Conservation (phyloP, 805 yeast genomes). For the Hyphopichia homilentoma region DNA sequence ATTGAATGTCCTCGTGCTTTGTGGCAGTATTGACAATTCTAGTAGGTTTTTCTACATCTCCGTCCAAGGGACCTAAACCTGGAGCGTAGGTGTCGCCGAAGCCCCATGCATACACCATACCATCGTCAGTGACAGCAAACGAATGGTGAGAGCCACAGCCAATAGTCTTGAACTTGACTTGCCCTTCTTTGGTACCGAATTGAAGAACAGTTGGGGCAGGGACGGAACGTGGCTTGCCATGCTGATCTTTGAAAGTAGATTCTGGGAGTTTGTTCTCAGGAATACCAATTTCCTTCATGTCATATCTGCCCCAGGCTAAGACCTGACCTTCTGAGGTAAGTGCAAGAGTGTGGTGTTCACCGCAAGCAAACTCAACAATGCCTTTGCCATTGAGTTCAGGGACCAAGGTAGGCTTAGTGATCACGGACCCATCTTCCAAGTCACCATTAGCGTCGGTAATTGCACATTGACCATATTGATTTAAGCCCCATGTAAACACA, state of each 20-base stretch:
- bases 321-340: conserved; percentile 69
- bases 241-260: conserved; percentile 70
- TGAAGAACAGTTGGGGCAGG: conserved; percentile 76
- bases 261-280: conserved; percentile 62
- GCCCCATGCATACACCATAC: conserved; percentile 93
- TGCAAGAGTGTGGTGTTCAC: conserved; percentile 91
- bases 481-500: conserved; percentile 90
- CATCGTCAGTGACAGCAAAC: conserved; percentile 78
- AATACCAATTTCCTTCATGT: conserved; percentile 91
- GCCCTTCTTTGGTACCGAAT: conserved; percentile 23
- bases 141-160: conserved; percentile 93
- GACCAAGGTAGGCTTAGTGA: conserved; percentile 73
- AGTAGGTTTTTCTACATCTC: conserved; percentile 83
- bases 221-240: conserved; percentile 77
- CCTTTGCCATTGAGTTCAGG: conserved; percentile 56
- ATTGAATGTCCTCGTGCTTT: conserved; percentile 62
- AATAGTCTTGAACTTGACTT: conserved; percentile 39
- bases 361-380: conserved; percentile 70
- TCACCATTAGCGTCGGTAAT: conserved; percentile 53
- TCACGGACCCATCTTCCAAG: conserved; percentile 81
- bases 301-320: conserved; percentile 85
- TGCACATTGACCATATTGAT: conserved; percentile 97
- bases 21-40: conserved; percentile 94
- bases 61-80: conserved; percentile 90
- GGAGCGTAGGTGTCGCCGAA: conserved; percentile 96